A percentile compares a stretch with the other conserved stretches of the same genome.
phyloP scores from a whole-genome alignment of 306 rosid species.

The Dalbergia oliveri region DNA sequence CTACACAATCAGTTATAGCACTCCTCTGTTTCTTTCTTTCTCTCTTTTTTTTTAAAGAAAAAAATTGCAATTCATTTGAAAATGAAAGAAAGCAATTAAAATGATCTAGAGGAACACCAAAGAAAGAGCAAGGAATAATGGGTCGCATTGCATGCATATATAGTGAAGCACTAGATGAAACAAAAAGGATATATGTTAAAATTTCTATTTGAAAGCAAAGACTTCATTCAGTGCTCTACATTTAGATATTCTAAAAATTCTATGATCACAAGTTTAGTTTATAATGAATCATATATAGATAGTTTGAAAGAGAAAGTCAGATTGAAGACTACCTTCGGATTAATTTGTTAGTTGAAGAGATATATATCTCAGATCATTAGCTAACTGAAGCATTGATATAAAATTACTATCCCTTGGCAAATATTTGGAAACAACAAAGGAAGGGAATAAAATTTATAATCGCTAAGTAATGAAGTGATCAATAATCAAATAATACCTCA shows the following conservation, averaged over 20 bases:
- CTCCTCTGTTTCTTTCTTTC: neutral
- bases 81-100: neutral
- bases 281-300: too few species aligned
- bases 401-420: conserved; percentile 21
- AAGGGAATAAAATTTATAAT: conserved; percentile 1
- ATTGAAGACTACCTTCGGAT: conserved; percentile 12
- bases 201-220: conserved; percentile 13
- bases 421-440: conserved; percentile 14
- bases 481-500: conserved; percentile 68
- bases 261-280: too few species aligned
- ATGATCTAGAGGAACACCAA: neutral
- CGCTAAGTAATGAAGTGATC: conserved; percentile 4
- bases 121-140: neutral
- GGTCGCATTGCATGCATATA: neutral
- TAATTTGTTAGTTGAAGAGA: conserved; percentile 1
- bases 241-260: neutral
- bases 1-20: neutral
- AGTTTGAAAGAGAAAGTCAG: neutral
- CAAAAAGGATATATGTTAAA: neutral
- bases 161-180: neutral
- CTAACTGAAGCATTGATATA: neutral
- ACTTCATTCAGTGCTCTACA: neutral
- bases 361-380: neutral
- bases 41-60: neutral
- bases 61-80: neutral